Evolutionary conservation across 805 yeast species (phyloP), one percentile per base, ranked within the genome.

Genomic region (Candida chauliodis): DNA sequence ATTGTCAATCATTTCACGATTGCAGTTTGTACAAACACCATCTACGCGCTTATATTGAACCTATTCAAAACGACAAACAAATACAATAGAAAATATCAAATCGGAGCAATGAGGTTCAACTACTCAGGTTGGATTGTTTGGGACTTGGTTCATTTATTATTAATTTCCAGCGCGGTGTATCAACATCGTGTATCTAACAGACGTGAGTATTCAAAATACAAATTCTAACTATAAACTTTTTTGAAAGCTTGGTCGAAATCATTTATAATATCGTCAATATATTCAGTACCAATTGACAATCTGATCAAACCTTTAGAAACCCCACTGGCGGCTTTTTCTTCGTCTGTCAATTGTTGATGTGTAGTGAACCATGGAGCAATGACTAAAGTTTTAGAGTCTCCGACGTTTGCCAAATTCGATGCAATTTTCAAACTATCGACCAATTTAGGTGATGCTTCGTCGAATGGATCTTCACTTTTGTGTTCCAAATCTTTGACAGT

Each of bases 351-450:
- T 70, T 93, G 98, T 61, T 88, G 90, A 66, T 91, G 99, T 18
- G 98, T 91, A 28, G 98, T 93, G 66, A 77, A 88, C 75, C 83
- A 90, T 48, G 99, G 99, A 38, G 96, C 90, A 62, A 91, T 91
- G 42, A 91, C 95, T 58, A 91, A 75, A 31, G 98, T 87, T 71
- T 91, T 93, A 36, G 91, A 81, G 57, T 91, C 99, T 58, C 99
- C 99, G 42, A 91, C 97, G 55, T 91, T 91, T 35, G 99, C 98
- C 58, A 93, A 78, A 69, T 89, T 86, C 22, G 95, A 83, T 40
- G 95, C 95, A 41, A 93, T 66, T 63, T 87, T 78, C 63, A 93
- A 77, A 51, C 66, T 69, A 63, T 90, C 96, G 44, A 87, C 96
- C 44, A 89, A 87, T 51, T 72, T 75, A 38, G 91, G 90, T 51